Evolutionary conservation across 1,284 basidiomycete genomes (phyloP).

Genomic region (Anthracocystis panici-leucophaei): DNA sequence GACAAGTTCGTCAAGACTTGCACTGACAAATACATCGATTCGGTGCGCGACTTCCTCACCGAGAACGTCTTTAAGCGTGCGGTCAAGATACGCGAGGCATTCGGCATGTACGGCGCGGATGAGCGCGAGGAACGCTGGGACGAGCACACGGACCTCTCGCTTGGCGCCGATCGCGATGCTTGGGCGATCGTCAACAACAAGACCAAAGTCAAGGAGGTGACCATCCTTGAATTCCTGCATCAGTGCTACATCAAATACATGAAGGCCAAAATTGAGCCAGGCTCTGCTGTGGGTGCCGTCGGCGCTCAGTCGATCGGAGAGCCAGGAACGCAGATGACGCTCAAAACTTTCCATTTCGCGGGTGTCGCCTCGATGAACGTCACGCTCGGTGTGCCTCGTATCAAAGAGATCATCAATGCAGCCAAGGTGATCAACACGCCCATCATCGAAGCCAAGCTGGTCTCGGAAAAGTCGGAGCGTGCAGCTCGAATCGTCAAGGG

Average conservation of each 20-base stretch:
- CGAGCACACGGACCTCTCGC: constrained; percentile 79
- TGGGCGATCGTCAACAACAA: constrained; percentile 83
- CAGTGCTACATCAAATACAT: constrained; percentile 81
- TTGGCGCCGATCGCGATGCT: constrained; percentile 77
- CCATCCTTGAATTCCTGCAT: constrained; percentile 83
- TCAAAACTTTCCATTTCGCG: constrained; percentile 99
- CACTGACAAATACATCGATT: constrained; percentile 81
- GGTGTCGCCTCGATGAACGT: constrained; percentile 99
- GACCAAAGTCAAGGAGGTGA: constrained; percentile 86
- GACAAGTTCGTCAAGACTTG: constrained; percentile 73
- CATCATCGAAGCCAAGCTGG: constrained; percentile 95
- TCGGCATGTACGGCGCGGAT: constrained; percentile 87
- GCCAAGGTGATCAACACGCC: constrained; percentile 97
- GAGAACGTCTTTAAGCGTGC: constrained; percentile 79
- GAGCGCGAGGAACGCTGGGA: constrained; percentile 83
- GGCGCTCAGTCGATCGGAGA: constrained; percentile 99
- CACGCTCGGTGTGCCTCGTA: constrained; percentile 97
- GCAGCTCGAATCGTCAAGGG: constrained; percentile 98
- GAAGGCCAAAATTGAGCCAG: constrained; percentile 68
- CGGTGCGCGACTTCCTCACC: constrained; percentile 81
- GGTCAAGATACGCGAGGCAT: constrained; percentile 78
- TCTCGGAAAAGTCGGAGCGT: constrained; percentile 77
- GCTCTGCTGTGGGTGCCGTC: constrained; percentile 89
- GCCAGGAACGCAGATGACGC: constrained; percentile 98
- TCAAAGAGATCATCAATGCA: constrained; percentile 99